A percentile compares a stretch with the other conserved stretches of the same genome.
Conservation (phyloP, 1,139 yeast species). For the Candida sanyaensis region DNA sequence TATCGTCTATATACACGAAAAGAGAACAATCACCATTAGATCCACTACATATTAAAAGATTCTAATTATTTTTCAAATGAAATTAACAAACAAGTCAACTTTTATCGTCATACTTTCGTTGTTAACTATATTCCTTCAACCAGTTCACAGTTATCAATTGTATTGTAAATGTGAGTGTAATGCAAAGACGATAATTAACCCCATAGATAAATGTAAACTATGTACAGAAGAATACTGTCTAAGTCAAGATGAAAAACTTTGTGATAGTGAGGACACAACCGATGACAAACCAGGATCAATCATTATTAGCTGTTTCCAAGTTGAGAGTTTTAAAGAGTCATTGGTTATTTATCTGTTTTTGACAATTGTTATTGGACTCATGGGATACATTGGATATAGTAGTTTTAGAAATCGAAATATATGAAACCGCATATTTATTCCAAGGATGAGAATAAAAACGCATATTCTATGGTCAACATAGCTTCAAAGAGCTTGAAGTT, state of each 20-base stretch:
- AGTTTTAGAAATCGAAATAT: neutral
- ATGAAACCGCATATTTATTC: neutral
- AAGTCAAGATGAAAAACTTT: constrained; percentile 16
- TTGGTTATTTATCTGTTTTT: constrained; percentile 52
- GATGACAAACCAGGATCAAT: constrained; percentile 17
- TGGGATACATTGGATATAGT: constrained; percentile 17
- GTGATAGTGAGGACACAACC: constrained; percentile 15
- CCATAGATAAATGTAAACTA: constrained; percentile 31
- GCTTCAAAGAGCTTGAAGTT: too few species aligned
- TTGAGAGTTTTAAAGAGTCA: constrained; percentile 62
- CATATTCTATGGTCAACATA: too few species aligned
- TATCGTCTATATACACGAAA: too few species aligned
- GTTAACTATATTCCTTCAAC: neutral
- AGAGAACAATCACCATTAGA: too few species aligned
- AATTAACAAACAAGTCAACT: neutral
- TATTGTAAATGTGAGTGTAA: constrained; percentile 37
- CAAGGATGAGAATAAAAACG: neutral
- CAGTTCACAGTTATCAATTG: constrained; percentile 22
- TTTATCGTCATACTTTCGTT: neutral
- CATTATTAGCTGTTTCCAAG: constrained; percentile 57
- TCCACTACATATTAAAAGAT: too few species aligned
- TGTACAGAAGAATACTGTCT: constrained; percentile 41
- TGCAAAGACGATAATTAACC: constrained; percentile 25
- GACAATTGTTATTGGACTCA: constrained; percentile 39
- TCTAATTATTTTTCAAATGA: neutral